Conservation (phyloP, 257 asterid genomes). For the Sherardia arvensis region DNA sequence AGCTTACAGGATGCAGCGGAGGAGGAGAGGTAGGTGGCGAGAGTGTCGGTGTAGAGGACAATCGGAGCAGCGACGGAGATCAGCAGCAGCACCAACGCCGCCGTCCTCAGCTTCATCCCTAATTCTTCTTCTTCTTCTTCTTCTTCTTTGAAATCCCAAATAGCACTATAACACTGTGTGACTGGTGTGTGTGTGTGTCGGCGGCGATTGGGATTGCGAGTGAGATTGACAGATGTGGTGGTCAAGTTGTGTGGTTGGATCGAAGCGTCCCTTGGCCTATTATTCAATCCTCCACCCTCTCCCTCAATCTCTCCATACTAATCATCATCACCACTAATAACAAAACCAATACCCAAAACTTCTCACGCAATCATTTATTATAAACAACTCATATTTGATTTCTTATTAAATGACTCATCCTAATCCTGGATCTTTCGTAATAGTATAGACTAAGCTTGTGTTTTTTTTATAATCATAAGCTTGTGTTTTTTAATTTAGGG, state of each 20-base stretch:
- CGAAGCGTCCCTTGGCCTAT: background rate
- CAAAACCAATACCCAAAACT: too few species aligned
- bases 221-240: background rate
- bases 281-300: background rate
- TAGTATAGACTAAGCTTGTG: too few species aligned
- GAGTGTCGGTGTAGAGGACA: conserved; percentile 63
- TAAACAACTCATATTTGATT: too few species aligned
- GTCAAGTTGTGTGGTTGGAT: background rate
- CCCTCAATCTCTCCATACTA: too few species aligned
- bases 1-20: conserved; percentile 58
- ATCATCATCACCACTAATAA: too few species aligned
- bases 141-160: background rate
- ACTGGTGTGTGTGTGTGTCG: background rate
- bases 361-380: too few species aligned
- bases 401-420: too few species aligned
- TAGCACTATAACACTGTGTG: background rate
- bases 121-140: background rate
- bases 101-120: conserved; percentile 41
- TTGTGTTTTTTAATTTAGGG: too few species aligned
- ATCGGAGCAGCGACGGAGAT: conserved; percentile 78
- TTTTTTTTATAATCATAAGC: too few species aligned
- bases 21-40: conserved; percentile 49
- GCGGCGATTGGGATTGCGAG: background rate
- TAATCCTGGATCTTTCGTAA: too few species aligned
- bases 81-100: conserved; percentile 52